Base-by-base conservation (phyloP, 1,284 basidiomycete genomes). In the Rhodotorula mucilaginosa region DNA sequence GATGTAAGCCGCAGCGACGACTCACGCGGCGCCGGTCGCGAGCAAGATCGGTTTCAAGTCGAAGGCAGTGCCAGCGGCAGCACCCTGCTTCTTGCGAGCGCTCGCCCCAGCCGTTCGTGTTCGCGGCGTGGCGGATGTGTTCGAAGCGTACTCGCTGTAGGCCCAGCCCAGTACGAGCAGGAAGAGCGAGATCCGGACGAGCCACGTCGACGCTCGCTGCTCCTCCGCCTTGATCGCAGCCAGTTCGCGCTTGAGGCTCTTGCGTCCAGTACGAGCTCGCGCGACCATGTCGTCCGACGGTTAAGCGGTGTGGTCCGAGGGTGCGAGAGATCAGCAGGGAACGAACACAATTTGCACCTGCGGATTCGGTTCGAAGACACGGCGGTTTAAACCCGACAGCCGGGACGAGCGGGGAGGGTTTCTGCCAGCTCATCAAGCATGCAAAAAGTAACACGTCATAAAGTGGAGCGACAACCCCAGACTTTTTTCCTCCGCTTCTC, bases 11-110 rank as follows among this genome's bases (percentile, higher is more conserved):
- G 44, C 8, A 23, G 23, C 58, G 7, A 2, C 23, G 34, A 60
- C 70, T 62, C 26, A 72, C 70, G 31, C 70, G 51, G 52, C 70
- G 2, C 70, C 70, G 3, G 63, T 47, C 46, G 57, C 68, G 15
- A 65, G 60, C 12, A 68, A 18, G 12, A 58, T 19, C 23, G 51
- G 56, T 61, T 58, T 63, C 13, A 26, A 3, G 26, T 56, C 54
- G 54, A n/a, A 26, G 5, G 54, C 29, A 16, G 29, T 13, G 18
- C 56, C 48, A 0, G 7, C 34, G 0, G 8, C 34, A 21, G 21
- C 18, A 21, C 46, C 18, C 54, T 56, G 54, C 29, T 44, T 44
- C 39, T 44, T 44, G 39, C 54, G n/a, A 29, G 23, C 54, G 12
- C 26, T 56, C 8, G 29, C 19, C 13, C 5, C n/a, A n/a, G 4